phyloP scores from a whole-genome alignment of 176 grass and related monocot genomes.

The Juncus inflexus region DNA sequence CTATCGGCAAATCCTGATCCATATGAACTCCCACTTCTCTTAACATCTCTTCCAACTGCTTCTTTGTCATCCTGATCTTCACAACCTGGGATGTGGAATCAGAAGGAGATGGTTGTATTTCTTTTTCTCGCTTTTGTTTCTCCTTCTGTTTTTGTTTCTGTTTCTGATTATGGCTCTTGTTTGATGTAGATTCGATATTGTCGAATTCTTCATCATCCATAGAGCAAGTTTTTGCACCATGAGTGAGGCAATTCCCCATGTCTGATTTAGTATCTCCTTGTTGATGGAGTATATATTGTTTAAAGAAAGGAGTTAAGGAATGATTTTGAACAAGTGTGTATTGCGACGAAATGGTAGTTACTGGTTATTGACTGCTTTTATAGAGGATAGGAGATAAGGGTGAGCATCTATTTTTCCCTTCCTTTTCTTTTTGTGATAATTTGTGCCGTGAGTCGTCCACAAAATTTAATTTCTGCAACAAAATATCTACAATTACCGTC shows the following conservation, averaged over 20 bases:
- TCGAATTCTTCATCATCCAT: conserved; percentile 16
- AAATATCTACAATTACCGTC: too few species aligned
- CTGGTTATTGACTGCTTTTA: not conserved
- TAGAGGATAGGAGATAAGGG: not conserved
- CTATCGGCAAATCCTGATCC: not conserved
- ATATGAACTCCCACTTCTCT: not conserved
- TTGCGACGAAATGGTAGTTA: not conserved
- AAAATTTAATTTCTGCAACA: too few species aligned
- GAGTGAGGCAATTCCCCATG: conserved; percentile 24
- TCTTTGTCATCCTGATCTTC: conserved; percentile 22
- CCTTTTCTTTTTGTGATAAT: too few species aligned
- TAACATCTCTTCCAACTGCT: conserved; percentile 21
- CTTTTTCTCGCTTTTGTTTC: not conserved
- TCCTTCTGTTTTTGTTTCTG: not conserved
- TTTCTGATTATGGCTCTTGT: not conserved
- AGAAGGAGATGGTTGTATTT: not conserved
- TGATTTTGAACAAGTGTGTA: not conserved
- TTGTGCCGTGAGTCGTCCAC: too few species aligned
- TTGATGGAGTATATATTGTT: too few species aligned
- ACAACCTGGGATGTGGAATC: not conserved
- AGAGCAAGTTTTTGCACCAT: conserved; percentile 17
- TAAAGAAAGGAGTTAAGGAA: not conserved
- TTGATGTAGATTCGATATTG: not conserved
- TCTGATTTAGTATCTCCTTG: not conserved
- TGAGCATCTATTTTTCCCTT: not conserved